Evolutionary conservation across 2,329 filamentous ascomycete species (phyloP), one percentile per base, ranked within the genome.

Genomic region (Didymella pomorum): DNA sequence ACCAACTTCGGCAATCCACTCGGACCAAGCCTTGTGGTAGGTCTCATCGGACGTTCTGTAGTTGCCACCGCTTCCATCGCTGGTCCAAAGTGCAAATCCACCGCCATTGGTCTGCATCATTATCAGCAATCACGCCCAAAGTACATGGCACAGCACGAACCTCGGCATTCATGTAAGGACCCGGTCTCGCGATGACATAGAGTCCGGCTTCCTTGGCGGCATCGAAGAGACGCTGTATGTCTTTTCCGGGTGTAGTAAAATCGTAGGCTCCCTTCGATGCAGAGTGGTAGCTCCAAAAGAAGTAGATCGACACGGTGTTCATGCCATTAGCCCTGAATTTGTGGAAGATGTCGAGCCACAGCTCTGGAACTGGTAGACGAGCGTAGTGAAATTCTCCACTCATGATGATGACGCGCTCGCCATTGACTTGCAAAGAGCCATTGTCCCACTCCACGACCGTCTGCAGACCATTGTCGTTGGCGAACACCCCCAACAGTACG

Each of bases 301-400:
- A 82, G 69, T 82, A 83, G 29, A 82, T 71, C 57, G 78, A 75
- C 23, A 84, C 75, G 16, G 82, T 74, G 68, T 84, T 85, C 69
- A 84, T 83, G 0, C 83, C 83, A 63, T 80, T 82, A 9, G 83
- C 81, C 60, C 79, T 79, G 58, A 84, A 78, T 58, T 84, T 85
- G 51, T 85, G 82, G 56, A 85, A 83, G 31, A 85, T 80, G 61
- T 85, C 82, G 35, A 82, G 64, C 72, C 83, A 85, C 25, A 85
- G 63, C 50, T 84, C 83, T 0, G 83, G 83, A 0, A 84, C 81
- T 0, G 83, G 83, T 31, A 85, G 76, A 3, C 83, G 77, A 61
- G 80, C 78, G 55, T 84, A 85, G 61, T 85, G 83, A 41, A 85
- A 84, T 61, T 85, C 83, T 23, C 79, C 82, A 1, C 76, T 77